phyloP scores from a whole-genome alignment of 2,329 filamentous ascomycete genomes.

The Plenodomus tracheiphilus region DNA sequence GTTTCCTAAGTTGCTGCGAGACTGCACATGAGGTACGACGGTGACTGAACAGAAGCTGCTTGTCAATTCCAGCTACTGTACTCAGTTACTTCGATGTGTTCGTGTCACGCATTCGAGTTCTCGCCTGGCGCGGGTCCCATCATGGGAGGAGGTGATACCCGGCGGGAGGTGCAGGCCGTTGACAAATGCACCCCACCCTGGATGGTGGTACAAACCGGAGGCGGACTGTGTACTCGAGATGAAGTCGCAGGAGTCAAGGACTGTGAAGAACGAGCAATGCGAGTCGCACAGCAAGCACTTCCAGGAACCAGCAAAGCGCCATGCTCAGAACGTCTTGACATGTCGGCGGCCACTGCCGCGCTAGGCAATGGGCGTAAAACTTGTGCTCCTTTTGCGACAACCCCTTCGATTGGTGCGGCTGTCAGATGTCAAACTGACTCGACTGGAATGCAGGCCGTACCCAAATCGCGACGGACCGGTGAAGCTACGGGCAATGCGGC shows the following conservation, averaged over 20 bases:
- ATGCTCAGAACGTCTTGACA: background rate
- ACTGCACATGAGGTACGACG: conserved; percentile 15
- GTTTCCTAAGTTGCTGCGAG: background rate
- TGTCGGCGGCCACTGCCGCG: background rate
- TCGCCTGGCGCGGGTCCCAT: background rate
- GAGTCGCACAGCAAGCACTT: background rate
- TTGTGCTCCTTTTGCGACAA: background rate
- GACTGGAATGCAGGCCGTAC: conserved; percentile 4
- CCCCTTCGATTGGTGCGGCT: conserved; percentile 3
- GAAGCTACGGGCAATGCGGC: background rate
- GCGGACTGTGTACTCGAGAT: conserved; percentile 10
- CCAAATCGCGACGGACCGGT: background rate
- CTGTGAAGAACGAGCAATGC: background rate
- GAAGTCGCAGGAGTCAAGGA: background rate
- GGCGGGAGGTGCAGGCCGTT: conserved; percentile 13
- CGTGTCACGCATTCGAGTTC: conserved; percentile 9
- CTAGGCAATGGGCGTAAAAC: background rate
- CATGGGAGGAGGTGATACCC: conserved; percentile 8
- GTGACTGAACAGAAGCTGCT: conserved; percentile 23
- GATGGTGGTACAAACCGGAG: conserved; percentile 16
- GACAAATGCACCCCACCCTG: conserved; percentile 25
- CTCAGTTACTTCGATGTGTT: conserved; percentile 11
- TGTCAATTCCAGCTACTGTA: conserved; percentile 9
- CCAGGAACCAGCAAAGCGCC: background rate
- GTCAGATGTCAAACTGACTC: conserved; percentile 29